Conservation (phyloP, 306 rosid genomes). For the Boehmeria nivea region DNA sequence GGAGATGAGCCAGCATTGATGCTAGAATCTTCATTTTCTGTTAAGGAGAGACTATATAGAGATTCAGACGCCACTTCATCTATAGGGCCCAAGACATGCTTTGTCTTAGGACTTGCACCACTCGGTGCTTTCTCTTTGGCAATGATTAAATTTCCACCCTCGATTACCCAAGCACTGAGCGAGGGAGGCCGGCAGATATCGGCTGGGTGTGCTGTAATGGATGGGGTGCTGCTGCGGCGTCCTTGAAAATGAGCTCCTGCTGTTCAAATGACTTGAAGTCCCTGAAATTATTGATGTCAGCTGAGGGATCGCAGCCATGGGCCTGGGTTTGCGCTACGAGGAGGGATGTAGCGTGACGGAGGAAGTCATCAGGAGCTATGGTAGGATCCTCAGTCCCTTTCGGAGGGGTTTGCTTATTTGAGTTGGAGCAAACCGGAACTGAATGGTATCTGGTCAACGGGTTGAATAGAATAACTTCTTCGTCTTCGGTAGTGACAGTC, state of each 20-base stretch:
- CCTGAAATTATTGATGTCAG: no score
- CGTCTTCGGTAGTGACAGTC: no score
- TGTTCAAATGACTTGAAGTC: conserved; percentile 33
- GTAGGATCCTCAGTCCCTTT: conserved; percentile 36
- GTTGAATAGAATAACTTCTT: conserved; percentile 90
- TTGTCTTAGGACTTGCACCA: conserved; percentile 14
- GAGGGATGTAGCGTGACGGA: conserved; percentile 81
- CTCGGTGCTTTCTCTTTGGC: conserved; percentile 36
- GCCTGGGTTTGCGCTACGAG: conserved; percentile 68
- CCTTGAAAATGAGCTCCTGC: no score
- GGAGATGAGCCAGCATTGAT: conserved; percentile 21
- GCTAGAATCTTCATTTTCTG: conserved; percentile 33
- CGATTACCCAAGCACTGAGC: conserved; percentile 87
- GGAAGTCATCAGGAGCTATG: conserved; percentile 59
- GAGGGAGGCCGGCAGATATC: conserved; percentile 82
- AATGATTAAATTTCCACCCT: conserved; percentile 36
- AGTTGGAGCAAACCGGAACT: conserved; percentile 46
- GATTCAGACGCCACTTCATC: conserved; percentile 51
- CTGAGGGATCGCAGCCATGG: conserved; percentile 32
- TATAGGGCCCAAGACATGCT: conserved; percentile 51
- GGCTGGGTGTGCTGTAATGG: no score
- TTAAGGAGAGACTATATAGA: conserved; percentile 39
- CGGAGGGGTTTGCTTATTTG: conserved; percentile 32
- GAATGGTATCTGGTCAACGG: conserved; percentile 81
- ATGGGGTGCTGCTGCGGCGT: no score